These are phyloP conservation scores for Leucogyrophana mollusca DNA, from an alignment of 768 basidiomycete species.

Conservation along the genomic window DNA sequence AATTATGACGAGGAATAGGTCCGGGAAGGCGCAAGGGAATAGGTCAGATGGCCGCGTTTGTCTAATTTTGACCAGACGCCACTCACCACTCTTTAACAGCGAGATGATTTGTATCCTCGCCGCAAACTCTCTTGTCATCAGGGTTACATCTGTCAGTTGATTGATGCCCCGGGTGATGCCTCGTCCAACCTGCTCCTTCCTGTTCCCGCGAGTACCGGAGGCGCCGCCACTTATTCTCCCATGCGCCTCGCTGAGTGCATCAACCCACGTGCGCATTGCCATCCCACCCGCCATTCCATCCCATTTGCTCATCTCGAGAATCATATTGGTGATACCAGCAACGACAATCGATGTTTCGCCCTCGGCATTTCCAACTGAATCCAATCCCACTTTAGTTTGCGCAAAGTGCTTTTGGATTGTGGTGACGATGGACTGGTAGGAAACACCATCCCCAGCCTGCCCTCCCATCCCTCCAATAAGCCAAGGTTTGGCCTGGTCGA, in stretches of 20 bases:
- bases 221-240: slow-evolving; percentile 23
- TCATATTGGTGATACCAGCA: slow-evolving; percentile 53
- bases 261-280: slow-evolving; percentile 56
- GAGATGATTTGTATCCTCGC: slow-evolving; percentile 55
- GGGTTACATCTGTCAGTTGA: slow-evolving; percentile 45
- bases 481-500: slow-evolving; percentile 50
- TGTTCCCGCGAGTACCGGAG: slow-evolving; percentile 15
- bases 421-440: slow-evolving; percentile 42
- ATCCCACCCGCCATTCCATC: slow-evolving; percentile 55
- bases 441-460: slow-evolving; percentile 54
- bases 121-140: slow-evolving; percentile 55
- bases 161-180: slow-evolving; percentile 53
- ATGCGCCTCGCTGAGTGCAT: slow-evolving; percentile 44
- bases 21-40: neutral
- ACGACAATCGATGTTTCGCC: slow-evolving; percentile 48
- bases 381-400: slow-evolving; percentile 42
- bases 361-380: slow-evolving; percentile 45
- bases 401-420: slow-evolving; percentile 52
- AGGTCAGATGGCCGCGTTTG: neutral
- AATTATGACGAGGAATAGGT: neutral
- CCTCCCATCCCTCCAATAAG: slow-evolving; percentile 37
- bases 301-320: slow-evolving; percentile 55
- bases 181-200: slow-evolving; percentile 43
- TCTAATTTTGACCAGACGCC: neutral
- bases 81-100: slow-evolving; percentile 48